These are phyloP conservation scores for Boletellus ananiceps DNA, from an alignment of 768 basidiomycete genomes.

Conservation along the genomic window DNA sequence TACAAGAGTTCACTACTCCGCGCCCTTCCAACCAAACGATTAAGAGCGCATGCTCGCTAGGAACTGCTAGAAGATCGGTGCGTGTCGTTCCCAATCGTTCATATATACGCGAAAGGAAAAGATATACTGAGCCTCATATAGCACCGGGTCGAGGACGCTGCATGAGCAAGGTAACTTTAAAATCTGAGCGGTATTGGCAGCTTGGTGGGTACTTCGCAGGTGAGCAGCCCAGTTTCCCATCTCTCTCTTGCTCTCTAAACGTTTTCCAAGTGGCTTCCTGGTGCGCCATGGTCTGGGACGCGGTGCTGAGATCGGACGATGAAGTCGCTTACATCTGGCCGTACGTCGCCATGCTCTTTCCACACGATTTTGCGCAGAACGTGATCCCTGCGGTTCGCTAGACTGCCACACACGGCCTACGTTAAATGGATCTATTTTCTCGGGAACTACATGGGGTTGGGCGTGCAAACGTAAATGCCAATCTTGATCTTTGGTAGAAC, in stretches of 20 bases:
- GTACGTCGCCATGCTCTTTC: constrained; percentile 11
- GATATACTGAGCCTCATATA: too few species aligned
- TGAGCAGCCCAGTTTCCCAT: neutral
- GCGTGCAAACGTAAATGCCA: constrained; percentile 13
- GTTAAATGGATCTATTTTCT: constrained; percentile 29
- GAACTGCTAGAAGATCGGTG: too few species aligned
- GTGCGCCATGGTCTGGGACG: constrained; percentile 18
- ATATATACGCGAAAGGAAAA: too few species aligned
- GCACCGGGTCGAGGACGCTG: neutral
- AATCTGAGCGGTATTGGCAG: neutral
- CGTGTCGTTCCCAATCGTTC: too few species aligned
- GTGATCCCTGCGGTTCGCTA: neutral
- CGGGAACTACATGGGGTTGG: constrained; percentile 18
- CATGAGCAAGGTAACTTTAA: neutral
- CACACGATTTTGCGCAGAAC: neutral
- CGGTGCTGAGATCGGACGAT: constrained; percentile 11
- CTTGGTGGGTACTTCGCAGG: constrained; percentile 9
- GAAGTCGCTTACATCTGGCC: constrained; percentile 22
- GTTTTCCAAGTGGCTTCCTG: constrained; percentile 8
- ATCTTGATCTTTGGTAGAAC: neutral
- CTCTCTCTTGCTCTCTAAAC: too few species aligned
- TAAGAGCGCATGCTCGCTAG: too few species aligned
- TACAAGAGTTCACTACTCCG: too few species aligned
- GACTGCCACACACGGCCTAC: constrained; percentile 12
- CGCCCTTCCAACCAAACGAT: too few species aligned